Base-by-base conservation (phyloP, 2,329 filamentous ascomycete genomes). In the Fusarium nurragi region DNA sequence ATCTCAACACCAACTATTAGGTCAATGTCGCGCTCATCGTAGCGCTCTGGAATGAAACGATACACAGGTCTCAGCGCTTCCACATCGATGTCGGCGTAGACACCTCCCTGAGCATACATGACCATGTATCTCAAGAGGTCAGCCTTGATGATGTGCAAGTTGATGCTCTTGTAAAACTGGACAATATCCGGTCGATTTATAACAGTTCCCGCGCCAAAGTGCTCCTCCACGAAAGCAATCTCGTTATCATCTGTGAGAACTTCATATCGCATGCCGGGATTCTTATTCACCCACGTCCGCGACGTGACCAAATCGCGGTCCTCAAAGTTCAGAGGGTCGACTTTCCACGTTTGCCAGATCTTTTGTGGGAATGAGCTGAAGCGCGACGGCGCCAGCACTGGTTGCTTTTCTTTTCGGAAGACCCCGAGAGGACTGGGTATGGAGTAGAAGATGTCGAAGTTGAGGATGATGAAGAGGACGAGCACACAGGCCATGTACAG, bases 291-390 rank as follows among this genome's bases (percentile, higher is more conserved):
- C 89, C 90, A 92, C 3, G 88, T 88, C 65, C 83, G 83, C 11
- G 89, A 89, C 0, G 81, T 81, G 22, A 81, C 77, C 28, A 84
- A 78, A 69, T 92, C 88, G 49, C 86, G 82, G 69, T 87, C 82
- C 63, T 90, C 89, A 70, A 91, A 91, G 3, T 81, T 80, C 30
- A 91, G 78, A 3, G 89, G 87, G 61, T 89, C 84, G 25, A 89
- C 84, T 74, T 91, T 92, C 90, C 90, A 92, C 1, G 87, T 89
- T 75, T 92, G 90, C 90, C 89, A 92, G 66, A 92, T 90, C 76
- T 92, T 92, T 53, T 82, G 82, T 7, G 83, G 90, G 68, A 88
- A 92, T 21, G 66, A 73, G 67, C 65, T 72, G 46, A 70, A 74
- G 25, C 53, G 74, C 59, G 45, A 23, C 5, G 48, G 55, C 52